Conservation (phyloP, 768 basidiomycete genomes). For the Rhodocollybia butyracea region DNA sequence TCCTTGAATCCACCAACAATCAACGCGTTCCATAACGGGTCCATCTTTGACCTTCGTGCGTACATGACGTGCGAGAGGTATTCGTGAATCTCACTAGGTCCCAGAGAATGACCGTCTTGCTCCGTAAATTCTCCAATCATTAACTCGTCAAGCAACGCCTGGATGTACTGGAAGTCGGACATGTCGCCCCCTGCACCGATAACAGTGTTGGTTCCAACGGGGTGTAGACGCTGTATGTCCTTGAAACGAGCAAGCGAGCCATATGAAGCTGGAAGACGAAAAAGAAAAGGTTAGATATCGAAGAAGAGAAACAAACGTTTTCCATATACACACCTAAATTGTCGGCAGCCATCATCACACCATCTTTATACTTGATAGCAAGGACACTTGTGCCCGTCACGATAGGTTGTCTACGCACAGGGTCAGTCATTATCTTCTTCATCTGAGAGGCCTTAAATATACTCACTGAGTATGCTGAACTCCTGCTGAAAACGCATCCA, state of each 20-base stretch:
- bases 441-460: neutral
- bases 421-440: neutral
- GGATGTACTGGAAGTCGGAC: slow-evolving; percentile 95
- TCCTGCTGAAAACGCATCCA: slow-evolving; percentile 59
- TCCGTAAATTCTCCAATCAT: slow-evolving; percentile 76
- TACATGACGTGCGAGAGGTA: slow-evolving; percentile 93
- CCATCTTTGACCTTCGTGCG: slow-evolving; percentile 76
- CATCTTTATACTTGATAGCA: slow-evolving; percentile 92
- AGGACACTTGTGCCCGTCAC: slow-evolving; percentile 97
- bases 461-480: slow-evolving; percentile 81
- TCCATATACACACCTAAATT: slow-evolving; percentile 75
- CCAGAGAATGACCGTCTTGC: slow-evolving; percentile 80
- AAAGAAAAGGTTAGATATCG: neutral
- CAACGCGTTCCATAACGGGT: slow-evolving; percentile 94
- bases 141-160: slow-evolving; percentile 73
- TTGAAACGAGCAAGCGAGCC: slow-evolving; percentile 97
- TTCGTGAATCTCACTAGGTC: slow-evolving; percentile 89
- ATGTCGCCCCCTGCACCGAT: slow-evolving; percentile 95
- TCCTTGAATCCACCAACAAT: slow-evolving; percentile 91
- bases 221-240: slow-evolving; percentile 84
- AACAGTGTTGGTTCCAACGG: slow-evolving; percentile 80
- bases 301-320: neutral
- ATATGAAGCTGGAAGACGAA: slow-evolving; percentile 68
- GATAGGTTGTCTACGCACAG: slow-evolving; percentile 72
- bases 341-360: slow-evolving; percentile 98